Conservation (phyloP, 1,139 yeast genomes). For the Nakaseomyces bracarensis region DNA sequence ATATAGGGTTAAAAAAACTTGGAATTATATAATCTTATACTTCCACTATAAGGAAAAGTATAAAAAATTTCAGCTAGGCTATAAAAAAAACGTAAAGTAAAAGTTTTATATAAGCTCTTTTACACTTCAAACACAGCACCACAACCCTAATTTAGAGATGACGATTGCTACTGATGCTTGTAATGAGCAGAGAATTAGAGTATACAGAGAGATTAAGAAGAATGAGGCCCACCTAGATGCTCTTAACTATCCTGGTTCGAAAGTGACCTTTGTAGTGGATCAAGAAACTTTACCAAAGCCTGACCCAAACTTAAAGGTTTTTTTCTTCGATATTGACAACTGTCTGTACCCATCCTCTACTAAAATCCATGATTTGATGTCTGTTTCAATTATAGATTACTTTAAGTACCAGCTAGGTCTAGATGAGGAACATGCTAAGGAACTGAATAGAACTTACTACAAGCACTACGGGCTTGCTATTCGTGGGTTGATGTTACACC, state of each 20-base stretch:
- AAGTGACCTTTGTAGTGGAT: slow-evolving; percentile 24
- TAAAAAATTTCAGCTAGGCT: no score
- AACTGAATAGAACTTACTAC: slow-evolving; percentile 66
- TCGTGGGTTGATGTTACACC: slow-evolving; percentile 78
- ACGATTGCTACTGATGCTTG: slow-evolving; percentile 17
- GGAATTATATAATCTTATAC: no score
- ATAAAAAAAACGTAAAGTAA: no score
- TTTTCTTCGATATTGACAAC: slow-evolving; percentile 89
- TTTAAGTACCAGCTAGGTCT: slow-evolving; percentile 58
- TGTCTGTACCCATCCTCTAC: slow-evolving; percentile 72
- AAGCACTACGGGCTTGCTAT: slow-evolving; percentile 84
- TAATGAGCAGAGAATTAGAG: slow-evolving; percentile 18
- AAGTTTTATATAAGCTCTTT: background rate
- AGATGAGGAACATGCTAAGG: slow-evolving; percentile 60
- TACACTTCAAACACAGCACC: background rate
- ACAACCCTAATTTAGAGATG: no score
- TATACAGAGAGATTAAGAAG: slow-evolving; percentile 23
- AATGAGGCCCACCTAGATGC: slow-evolving; percentile 32
- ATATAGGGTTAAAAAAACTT: no score
- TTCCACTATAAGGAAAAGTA: no score
- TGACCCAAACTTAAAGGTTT: slow-evolving; percentile 30
- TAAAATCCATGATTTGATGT: slow-evolving; percentile 79
- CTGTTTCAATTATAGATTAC: slow-evolving; percentile 69
- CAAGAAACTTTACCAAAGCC: slow-evolving; percentile 19
- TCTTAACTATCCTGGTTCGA: slow-evolving; percentile 32